These are phyloP conservation scores for Apiospora sp. DNA, from an alignment of 2,329 filamentous ascomycete genomes.

Conservation along the genomic window DNA sequence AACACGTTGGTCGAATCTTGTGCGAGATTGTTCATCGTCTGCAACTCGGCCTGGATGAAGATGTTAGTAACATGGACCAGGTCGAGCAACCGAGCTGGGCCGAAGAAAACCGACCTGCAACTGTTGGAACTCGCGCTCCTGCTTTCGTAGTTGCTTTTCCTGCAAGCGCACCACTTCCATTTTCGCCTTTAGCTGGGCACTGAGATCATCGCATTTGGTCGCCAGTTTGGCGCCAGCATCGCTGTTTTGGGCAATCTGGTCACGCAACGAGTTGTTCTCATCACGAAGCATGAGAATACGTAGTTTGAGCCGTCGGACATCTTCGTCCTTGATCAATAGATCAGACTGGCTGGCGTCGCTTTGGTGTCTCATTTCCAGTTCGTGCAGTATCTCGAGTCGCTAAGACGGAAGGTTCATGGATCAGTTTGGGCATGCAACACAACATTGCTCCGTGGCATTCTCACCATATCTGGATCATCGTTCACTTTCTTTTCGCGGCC, in stretches of 20 bases:
- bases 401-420: slow-evolving; percentile 37
- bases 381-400: slow-evolving; percentile 50
- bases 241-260: slow-evolving; percentile 58
- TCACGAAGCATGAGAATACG: slow-evolving; percentile 76
- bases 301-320: slow-evolving; percentile 73
- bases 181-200: slow-evolving; percentile 52
- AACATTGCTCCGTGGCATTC: slow-evolving; percentile 21
- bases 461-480: slow-evolving; percentile 49
- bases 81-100: neutral
- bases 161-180: slow-evolving; percentile 53
- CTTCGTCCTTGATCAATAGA: slow-evolving; percentile 77
- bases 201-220: slow-evolving; percentile 49
- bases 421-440: neutral
- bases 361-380: slow-evolving; percentile 76
- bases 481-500: slow-evolving; percentile 41
- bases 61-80: slow-evolving; percentile 8
- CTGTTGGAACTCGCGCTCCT: slow-evolving; percentile 56
- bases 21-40: slow-evolving; percentile 70
- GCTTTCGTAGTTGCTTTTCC: slow-evolving; percentile 56
- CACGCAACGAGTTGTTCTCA: slow-evolving; percentile 74
- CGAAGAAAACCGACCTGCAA: slow-evolving; percentile 51
- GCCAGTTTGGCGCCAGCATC: slow-evolving; percentile 43
- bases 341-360: slow-evolving; percentile 70
- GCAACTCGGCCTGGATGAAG: slow-evolving; percentile 70
- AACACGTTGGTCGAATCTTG: slow-evolving; percentile 76